Base-by-base conservation (phyloP, 768 basidiomycete genomes). In the Collybia sordida region DNA sequence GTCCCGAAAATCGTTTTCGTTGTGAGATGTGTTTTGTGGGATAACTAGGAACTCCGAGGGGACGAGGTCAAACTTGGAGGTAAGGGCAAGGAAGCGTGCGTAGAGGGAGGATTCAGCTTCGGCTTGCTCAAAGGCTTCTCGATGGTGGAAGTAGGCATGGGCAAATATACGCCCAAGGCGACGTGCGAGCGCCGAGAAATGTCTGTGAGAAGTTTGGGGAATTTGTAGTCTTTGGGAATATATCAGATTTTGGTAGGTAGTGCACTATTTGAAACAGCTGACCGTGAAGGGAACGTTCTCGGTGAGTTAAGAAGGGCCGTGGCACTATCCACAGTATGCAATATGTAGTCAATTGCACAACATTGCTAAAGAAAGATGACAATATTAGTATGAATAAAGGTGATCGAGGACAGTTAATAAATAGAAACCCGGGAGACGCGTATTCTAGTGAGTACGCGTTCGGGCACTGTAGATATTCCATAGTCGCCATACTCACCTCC, bases 301-400 rank as follows among this genome's bases (percentile, higher is more conserved):
- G 93, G 85, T 1, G 93, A 94, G 67, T 93, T 97, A 28, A 98
- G 75, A 38, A 97, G 76, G 1, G 93, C 90, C 0, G 91, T 95
- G 3, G 93, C 93, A 57, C 90, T 93, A 68, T 98, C 96, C 6
- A 97, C 75, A 0, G 93, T 97, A 68, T 92, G 93, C 9, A 88
- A 72, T 51, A 92, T 94, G 70, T 98, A 98, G 73, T 98, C 95
- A 37, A 98, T 96, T 3, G 96, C 96, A 64, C 91, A 95, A 68
- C 96, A 99, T 81, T 93, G 90, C 86, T 90, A 49, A 25, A 9
- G 42, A 37, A 42, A 34, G 36, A 49, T 15, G 28, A 7, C 17
- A 31, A 34, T 4, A 37, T 47, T 22, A 27, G 11, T 27, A 15
- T 17, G 23, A 45, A 17, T 24, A 37, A 9, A 27, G 47, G 17